Evolutionary conservation across 139 green algal species (phyloP).

Genomic region (Klebsormidium nitens): DNA sequence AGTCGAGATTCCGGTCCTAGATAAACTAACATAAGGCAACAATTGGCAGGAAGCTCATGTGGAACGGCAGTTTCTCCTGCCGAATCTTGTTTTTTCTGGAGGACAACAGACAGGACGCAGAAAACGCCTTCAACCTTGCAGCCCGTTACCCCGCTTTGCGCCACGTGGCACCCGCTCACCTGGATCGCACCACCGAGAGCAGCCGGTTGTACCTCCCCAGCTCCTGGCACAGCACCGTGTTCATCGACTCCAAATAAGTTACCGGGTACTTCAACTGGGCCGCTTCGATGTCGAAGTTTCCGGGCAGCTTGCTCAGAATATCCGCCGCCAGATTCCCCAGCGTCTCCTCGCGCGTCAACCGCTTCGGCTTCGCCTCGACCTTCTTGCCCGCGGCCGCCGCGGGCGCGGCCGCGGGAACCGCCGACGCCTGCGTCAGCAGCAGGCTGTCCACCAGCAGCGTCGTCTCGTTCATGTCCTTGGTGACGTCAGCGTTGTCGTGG

Average conservation of each 20-base stretch:
- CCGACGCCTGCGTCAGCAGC: slow-evolving; percentile 38
- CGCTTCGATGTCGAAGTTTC: slow-evolving; percentile 52
- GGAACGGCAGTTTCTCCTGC: too few species aligned
- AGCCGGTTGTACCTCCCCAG: slow-evolving; percentile 67
- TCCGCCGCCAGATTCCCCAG: slow-evolving; percentile 39
- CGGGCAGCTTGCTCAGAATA: slow-evolving; percentile 37
- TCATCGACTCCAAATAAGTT: slow-evolving; percentile 76
- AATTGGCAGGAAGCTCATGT: too few species aligned
- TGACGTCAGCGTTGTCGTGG: slow-evolving; percentile 73
- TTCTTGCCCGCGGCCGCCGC: slow-evolving; percentile 19
- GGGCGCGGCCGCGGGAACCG: neutral
- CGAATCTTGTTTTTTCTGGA: too few species aligned
- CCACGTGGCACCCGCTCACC: too few species aligned
- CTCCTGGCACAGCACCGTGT: slow-evolving; percentile 73
- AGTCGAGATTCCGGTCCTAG: too few species aligned
- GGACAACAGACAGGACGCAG: too few species aligned
- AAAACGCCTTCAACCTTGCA: too few species aligned
- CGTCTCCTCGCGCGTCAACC: slow-evolving; percentile 33
- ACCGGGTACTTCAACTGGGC: slow-evolving; percentile 58
- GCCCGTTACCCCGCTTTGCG: too few species aligned
- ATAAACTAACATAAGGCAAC: too few species aligned
- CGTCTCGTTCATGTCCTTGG: slow-evolving; percentile 58
- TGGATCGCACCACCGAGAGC: slow-evolving; percentile 42
- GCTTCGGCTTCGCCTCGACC: too few species aligned
- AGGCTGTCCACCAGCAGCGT: slow-evolving; percentile 36